These are phyloP conservation scores for Omphalea diandra DNA, from an alignment of 441 rosid genomes.

Conservation along the genomic window DNA sequence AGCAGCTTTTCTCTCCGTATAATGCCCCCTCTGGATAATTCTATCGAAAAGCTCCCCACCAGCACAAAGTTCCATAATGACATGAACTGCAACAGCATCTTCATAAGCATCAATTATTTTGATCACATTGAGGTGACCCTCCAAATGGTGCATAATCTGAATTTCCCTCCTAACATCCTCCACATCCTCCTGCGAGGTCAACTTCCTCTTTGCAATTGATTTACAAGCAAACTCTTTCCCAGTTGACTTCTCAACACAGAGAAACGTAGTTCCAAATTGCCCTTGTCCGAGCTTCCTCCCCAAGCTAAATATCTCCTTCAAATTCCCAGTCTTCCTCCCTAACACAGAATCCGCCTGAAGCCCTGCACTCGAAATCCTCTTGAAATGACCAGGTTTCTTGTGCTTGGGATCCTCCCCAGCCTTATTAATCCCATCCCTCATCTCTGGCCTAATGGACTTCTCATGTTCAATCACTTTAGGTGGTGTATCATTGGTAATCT, in stretches of 20 bases:
- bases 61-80: conserved; percentile 91
- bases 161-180: conserved; percentile 97
- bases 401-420: conserved; percentile 31
- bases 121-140: conserved; percentile 88
- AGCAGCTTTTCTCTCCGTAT: conserved; percentile 80
- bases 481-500: conserved; percentile 38
- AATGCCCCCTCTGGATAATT: conserved; percentile 89
- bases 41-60: conserved; percentile 97
- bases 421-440: conserved; percentile 29
- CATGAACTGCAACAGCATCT: conserved; percentile 85
- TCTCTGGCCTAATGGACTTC: conserved; percentile 28
- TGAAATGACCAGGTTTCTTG: conserved; percentile 56
- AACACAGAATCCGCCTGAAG: conserved; percentile 72
- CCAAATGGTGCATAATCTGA: conserved; percentile 95
- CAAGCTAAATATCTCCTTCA: conserved; percentile 75
- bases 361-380: conserved; percentile 62
- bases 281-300: conserved; percentile 97
- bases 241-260: conserved; percentile 65
- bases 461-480: conserved; percentile 26
- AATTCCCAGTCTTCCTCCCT: conserved; percentile 76
- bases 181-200: conserved; percentile 67
- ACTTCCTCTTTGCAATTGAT: conserved; percentile 80
- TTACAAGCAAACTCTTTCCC: conserved; percentile 78
- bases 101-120: conserved; percentile 81
- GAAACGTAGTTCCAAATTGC: conserved; percentile 91